Evolutionary conservation across 2,329 filamentous ascomycete species (phyloP).

Genomic region (Monosporascus sp.): DNA sequence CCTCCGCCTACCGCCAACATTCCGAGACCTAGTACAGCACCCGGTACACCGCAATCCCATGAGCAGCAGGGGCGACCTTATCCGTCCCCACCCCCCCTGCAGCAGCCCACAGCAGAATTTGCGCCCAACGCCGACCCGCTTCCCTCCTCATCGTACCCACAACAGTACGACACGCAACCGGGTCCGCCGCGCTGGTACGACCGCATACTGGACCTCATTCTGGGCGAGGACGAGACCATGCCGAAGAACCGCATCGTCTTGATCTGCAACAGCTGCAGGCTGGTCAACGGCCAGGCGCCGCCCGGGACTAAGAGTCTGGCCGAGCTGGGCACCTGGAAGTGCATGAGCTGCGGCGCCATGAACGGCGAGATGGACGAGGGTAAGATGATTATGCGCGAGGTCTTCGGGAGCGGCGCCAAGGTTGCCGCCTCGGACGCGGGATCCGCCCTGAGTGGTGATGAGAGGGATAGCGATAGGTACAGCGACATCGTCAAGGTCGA

Average conservation of each 20-base stretch:
- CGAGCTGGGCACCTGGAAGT: constrained; percentile 83
- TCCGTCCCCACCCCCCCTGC: constrained; percentile 18
- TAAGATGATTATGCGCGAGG: constrained; percentile 64
- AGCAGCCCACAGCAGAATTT: constrained; percentile 56
- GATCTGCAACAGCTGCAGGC: constrained; percentile 74
- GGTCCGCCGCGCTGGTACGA: constrained; percentile 78
- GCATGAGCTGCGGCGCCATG: constrained; percentile 72
- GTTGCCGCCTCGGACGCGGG: neutral
- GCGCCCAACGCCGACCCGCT: constrained; percentile 63
- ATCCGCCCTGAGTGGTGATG: neutral
- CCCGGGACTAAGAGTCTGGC: constrained; percentile 73
- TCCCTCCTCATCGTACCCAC: constrained; percentile 8
- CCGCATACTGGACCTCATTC: constrained; percentile 80
- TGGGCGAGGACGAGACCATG: constrained; percentile 91
- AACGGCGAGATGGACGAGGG: constrained; percentile 81
- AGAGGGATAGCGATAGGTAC: constrained; percentile 14
- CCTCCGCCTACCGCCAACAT: constrained; percentile 63
- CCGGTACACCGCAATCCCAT: constrained; percentile 23
- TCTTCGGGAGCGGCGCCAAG: constrained; percentile 32
- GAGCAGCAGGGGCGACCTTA: constrained; percentile 13
- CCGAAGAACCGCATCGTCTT: constrained; percentile 86
- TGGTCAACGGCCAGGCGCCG: constrained; percentile 94
- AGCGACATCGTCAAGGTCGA: constrained; percentile 18
- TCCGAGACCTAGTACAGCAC: constrained; percentile 33
- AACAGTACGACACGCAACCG: constrained; percentile 28